A percentile compares a stretch with the other conserved stretches of the same genome.
Evolutionary conservation across 2,329 filamentous ascomycete genomes (phyloP).

Genomic region (Sporothrix brunneoviolacea): DNA sequence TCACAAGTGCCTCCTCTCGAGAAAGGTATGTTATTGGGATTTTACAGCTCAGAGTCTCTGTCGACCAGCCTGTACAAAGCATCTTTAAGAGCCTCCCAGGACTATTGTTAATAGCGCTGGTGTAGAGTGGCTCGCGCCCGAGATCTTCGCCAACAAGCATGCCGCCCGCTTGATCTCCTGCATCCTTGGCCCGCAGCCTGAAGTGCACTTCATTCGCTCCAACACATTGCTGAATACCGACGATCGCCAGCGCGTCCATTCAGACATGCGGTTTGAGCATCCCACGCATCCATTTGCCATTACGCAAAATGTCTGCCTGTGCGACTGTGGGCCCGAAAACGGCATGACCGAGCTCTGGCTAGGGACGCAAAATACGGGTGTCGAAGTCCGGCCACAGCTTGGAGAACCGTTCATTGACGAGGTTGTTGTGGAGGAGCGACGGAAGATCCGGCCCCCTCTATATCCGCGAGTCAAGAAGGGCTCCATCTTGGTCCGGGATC

Average conservation of each 20-base stretch:
- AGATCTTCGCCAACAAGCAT: conserved; percentile 26
- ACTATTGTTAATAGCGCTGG: no score
- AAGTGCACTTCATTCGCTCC: conserved; percentile 21
- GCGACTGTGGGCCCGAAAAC: conserved; percentile 44
- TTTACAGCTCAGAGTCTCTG: no score
- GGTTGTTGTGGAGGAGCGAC: conserved; percentile 37
- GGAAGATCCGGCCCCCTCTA: conserved; percentile 35
- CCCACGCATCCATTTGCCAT: conserved; percentile 49
- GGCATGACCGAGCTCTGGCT: conserved; percentile 54
- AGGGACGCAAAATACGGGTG: conserved; percentile 43
- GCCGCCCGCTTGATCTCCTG: conserved; percentile 18
- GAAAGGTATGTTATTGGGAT: conserved; percentile 11
- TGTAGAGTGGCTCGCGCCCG: conserved; percentile 21
- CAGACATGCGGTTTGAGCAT: conserved; percentile 52
- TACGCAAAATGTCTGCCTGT: conserved; percentile 47
- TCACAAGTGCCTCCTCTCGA: conserved; percentile 21
- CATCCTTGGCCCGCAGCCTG: conserved; percentile 20
- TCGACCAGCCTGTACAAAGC: no score
- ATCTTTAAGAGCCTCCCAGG: no score
- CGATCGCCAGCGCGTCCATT: conserved; percentile 49
- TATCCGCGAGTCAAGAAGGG: conserved; percentile 40
- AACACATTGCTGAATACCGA: conserved; percentile 32
- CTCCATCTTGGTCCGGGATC: conserved; percentile 47
- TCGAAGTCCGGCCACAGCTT: conserved; percentile 43
- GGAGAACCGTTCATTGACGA: conserved; percentile 41